These are phyloP conservation scores for Pseudonectria foliicola DNA, from an alignment of 2,329 filamentous ascomycete genomes.

Conservation along the genomic window DNA sequence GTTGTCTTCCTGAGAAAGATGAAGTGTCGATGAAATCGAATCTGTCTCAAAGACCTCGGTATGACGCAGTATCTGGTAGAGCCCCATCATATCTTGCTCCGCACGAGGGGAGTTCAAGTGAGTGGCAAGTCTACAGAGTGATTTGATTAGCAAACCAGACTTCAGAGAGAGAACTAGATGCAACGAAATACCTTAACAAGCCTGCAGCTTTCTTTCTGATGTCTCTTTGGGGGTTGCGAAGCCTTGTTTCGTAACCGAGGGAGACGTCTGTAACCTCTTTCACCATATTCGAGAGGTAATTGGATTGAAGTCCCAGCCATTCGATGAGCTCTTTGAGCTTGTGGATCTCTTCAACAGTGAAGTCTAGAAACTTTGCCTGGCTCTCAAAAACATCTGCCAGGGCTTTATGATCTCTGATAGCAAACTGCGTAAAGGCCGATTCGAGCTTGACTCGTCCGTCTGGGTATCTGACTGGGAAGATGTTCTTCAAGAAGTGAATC, in stretches of 20 bases:
- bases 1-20: slow-evolving; percentile 21
- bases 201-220: slow-evolving; percentile 24
- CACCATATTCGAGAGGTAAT: slow-evolving; percentile 27
- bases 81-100: background rate
- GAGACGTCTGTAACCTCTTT: slow-evolving; percentile 27
- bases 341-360: slow-evolving; percentile 25
- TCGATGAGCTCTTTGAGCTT: slow-evolving; percentile 23
- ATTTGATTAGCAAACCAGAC: background rate
- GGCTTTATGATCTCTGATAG: slow-evolving; percentile 26
- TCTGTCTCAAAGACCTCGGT: slow-evolving; percentile 23
- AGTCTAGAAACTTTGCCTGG: slow-evolving; percentile 28
- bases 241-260: slow-evolving; percentile 3
- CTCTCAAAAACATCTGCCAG: slow-evolving; percentile 20
- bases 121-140: slow-evolving; percentile 12
- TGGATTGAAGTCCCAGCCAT: slow-evolving; percentile 25
- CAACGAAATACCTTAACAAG: slow-evolving; percentile 22
- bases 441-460: slow-evolving; percentile 9
- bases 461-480: slow-evolving; percentile 20
- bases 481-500: slow-evolving; percentile 3
- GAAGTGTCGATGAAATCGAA: slow-evolving; percentile 21
- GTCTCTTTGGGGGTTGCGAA: slow-evolving; percentile 18
- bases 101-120: slow-evolving; percentile 15
- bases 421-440: slow-evolving; percentile 20
- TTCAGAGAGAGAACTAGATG: background rate
- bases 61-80: slow-evolving; percentile 9